These are phyloP conservation scores for Umbelopsis sp. DNA, from an alignment of 192 early-diverging fungal genomes.

Conservation along the genomic window DNA sequence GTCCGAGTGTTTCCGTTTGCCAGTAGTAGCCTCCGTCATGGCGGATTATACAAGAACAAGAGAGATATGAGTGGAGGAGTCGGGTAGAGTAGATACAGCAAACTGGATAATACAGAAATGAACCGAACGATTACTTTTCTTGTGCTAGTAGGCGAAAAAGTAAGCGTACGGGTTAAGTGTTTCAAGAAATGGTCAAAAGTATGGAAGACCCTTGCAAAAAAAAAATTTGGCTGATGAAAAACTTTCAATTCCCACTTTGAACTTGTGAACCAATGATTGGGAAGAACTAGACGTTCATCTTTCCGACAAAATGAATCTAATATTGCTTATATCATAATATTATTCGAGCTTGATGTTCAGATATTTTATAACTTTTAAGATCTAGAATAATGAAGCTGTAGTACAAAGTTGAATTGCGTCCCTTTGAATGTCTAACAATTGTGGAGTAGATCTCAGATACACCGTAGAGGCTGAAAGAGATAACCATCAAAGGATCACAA, in stretches of 20 bases:
- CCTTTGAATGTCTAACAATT: not conserved
- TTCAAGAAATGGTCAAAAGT: not conserved
- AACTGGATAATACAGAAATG: not conserved
- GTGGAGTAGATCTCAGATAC: not conserved
- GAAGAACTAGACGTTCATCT: not conserved
- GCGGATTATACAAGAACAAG: conserved; percentile 10
- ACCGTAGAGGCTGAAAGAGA: too few species aligned
- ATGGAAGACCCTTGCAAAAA: conserved; percentile 15
- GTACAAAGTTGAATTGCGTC: not conserved
- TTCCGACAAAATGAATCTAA: not conserved
- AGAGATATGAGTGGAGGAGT: conserved; percentile 11
- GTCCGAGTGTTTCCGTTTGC: conserved; percentile 18
- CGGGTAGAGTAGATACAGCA: conserved; percentile 7
- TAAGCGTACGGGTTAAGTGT: not conserved
- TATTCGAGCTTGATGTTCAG: not conserved
- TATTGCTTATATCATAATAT: not conserved
- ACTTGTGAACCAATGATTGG: conserved; percentile 4
- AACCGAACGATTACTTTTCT: conserved; percentile 15
- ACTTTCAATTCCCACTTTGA: conserved; percentile 16
- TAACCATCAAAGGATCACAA: too few species aligned
- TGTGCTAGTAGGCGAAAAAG: not conserved
- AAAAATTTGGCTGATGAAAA: conserved; percentile 4
- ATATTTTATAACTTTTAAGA: too few species aligned
- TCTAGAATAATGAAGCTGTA: too few species aligned
- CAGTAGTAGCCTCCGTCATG: conserved; percentile 13